Percentiles rank a stretch among this genome's conserved stretches.
phyloP scores from a whole-genome alignment of 2,329 filamentous ascomycete genomes.

The Chaetomiaceae sp. region DNA sequence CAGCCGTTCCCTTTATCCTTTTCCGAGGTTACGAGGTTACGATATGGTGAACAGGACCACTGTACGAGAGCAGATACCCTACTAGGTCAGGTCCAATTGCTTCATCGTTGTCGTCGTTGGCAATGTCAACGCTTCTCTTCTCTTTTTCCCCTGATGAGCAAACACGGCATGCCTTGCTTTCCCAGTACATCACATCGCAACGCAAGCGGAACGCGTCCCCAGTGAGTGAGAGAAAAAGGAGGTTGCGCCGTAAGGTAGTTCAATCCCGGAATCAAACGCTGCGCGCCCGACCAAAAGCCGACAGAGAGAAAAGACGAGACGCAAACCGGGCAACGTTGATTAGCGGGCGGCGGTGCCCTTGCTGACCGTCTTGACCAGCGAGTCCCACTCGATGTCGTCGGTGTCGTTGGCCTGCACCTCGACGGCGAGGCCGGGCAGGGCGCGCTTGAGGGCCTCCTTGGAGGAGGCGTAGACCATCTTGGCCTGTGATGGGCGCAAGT shows the following conservation, averaged over 20 bases:
- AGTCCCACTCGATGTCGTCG: conserved; percentile 76
- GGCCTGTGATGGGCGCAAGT: conserved; percentile 44
- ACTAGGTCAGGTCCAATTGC: neutral
- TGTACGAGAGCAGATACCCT: neutral
- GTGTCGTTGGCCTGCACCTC: conserved; percentile 82
- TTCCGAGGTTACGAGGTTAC: neutral
- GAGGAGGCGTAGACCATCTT: conserved; percentile 91
- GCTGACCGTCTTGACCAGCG: conserved; percentile 62
- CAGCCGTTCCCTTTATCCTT: neutral
- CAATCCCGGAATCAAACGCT: conserved; percentile 3
- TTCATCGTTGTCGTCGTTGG: neutral
- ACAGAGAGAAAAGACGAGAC: conserved; percentile 3
- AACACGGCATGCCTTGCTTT: conserved; percentile 3
- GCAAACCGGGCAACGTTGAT: neutral
- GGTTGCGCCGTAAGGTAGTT: neutral
- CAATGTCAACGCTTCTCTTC: neutral
- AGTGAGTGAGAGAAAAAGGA: too few relatives aligned
- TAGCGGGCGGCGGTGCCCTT: conserved; percentile 48
- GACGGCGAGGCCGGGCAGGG: conserved; percentile 67
- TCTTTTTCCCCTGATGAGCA: neutral
- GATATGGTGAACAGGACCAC: neutral
- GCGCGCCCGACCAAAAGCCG: conserved; percentile 5
- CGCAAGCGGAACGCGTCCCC: neutral
- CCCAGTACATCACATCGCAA: neutral
- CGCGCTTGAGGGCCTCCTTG: conserved; percentile 79